Percentiles rank a stretch among this genome's conserved stretches.
Evolutionary conservation across 257 asterid species (phyloP).

Genomic region (Petunia axillaris): DNA sequence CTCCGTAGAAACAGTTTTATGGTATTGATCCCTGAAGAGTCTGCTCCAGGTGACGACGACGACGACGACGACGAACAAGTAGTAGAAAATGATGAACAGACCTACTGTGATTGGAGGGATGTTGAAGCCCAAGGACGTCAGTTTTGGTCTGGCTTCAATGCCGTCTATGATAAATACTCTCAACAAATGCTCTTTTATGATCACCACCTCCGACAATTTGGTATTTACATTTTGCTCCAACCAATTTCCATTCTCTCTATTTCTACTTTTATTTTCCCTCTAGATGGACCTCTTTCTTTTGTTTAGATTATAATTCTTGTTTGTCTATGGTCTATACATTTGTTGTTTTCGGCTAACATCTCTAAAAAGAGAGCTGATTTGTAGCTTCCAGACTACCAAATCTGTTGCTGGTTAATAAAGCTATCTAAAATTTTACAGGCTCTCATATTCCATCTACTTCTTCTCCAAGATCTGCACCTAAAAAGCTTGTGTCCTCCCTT

Average conservation of each 20-base stretch:
- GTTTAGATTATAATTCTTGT: background rate
- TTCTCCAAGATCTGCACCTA: slow-evolving; percentile 74
- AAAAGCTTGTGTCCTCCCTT: slow-evolving; percentile 76
- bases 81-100: slow-evolving; percentile 51
- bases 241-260: background rate
- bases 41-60: slow-evolving; percentile 57
- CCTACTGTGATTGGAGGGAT: slow-evolving; percentile 81
- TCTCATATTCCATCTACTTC: slow-evolving; percentile 56
- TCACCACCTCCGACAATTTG: slow-evolving; percentile 81
- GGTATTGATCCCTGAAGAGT: slow-evolving; percentile 94
- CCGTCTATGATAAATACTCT: slow-evolving; percentile 75
- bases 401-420: background rate
- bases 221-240: slow-evolving; percentile 41
- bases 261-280: background rate
- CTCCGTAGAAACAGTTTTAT: slow-evolving; percentile 89
- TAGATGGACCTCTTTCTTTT: background rate
- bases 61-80: slow-evolving; percentile 68
- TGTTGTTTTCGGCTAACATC: slow-evolving; percentile 2
- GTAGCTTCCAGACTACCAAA: background rate
- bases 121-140: slow-evolving; percentile 83
- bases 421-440: slow-evolving; percentile 44
- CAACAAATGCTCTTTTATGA: slow-evolving; percentile 81
- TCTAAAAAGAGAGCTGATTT: background rate
- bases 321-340: background rate
- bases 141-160: slow-evolving; percentile 91